Conservation (phyloP, 192 early-diverging fungal genomes). For the Blastocladiella britannica region DNA sequence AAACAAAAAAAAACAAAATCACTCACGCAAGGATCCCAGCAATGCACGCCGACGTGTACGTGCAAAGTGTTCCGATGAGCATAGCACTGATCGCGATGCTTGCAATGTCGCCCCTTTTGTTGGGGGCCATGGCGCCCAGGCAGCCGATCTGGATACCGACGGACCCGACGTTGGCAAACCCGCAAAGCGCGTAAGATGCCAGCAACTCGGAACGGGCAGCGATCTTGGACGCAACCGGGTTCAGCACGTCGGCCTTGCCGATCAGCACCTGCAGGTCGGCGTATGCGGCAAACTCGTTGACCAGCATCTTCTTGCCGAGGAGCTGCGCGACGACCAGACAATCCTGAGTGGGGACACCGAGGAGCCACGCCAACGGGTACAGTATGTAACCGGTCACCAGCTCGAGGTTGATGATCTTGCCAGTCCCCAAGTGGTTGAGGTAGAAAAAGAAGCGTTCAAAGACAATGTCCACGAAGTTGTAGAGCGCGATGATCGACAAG, state of each 20-base stretch:
- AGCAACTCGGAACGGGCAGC: no score
- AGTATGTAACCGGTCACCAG: conserved; percentile 57
- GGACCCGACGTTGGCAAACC: conserved; percentile 68
- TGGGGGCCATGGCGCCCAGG: conserved; percentile 52
- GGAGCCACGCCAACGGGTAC: conserved; percentile 45
- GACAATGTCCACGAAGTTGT: conserved; percentile 42
- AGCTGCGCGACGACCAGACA: conserved; percentile 36
- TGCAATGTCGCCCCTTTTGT: conserved; percentile 44
- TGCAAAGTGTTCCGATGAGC: conserved; percentile 55
- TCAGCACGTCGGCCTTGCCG: no score
- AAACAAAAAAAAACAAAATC: no score
- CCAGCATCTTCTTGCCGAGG: conserved; percentile 51
- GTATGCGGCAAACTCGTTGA: conserved; percentile 83
- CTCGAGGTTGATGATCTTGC: conserved; percentile 27
- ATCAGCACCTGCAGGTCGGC: conserved; percentile 5
- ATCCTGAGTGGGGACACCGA: conserved; percentile 36
- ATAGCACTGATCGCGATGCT: conserved; percentile 54
- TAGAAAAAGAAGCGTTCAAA: conserved; percentile 36
- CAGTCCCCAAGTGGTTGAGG: conserved; percentile 10
- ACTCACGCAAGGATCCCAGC: conserved; percentile 61
- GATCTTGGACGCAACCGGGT: no score
- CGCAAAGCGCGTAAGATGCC: conserved; percentile 72
- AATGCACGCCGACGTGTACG: conserved; percentile 59
- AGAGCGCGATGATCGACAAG: conserved; percentile 54
- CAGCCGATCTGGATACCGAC: conserved; percentile 65